These are phyloP conservation scores for Scutellaria barbata DNA, from an alignment of 257 asterid species.

Conservation along the genomic window DNA sequence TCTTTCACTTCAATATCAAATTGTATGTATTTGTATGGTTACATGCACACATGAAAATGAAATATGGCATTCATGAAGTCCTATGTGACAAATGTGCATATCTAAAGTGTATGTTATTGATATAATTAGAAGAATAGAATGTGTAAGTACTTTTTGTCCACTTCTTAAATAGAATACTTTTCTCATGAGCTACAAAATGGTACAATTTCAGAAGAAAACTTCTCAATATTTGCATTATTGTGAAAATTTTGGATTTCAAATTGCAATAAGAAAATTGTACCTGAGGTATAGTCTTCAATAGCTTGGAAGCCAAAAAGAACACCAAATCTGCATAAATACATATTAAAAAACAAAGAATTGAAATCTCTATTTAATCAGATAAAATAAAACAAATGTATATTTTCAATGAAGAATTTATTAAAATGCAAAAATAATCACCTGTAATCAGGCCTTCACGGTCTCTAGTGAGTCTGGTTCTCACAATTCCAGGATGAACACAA, in stretches of 20 bases:
- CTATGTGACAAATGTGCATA: no score
- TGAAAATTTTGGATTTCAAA: no score
- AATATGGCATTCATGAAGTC: no score
- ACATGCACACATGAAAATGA: not conserved
- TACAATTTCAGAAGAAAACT: no score
- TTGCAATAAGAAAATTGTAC: conserved; percentile 38
- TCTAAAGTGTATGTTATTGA: no score
- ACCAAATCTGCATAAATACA: conserved; percentile 36
- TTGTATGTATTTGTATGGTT: not conserved
- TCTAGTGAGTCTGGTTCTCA: conserved; percentile 88
- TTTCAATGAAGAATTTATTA: not conserved
- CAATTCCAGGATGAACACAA: conserved; percentile 97
- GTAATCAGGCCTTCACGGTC: conserved; percentile 91
- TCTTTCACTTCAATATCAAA: not conserved
- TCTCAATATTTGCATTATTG: no score
- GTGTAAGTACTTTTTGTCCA: no score
- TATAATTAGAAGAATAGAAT: no score
- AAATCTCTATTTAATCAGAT: no score
- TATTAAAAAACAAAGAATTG: not conserved
- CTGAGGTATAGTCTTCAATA: conserved; percentile 90
- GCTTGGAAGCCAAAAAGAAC: conserved; percentile 84
- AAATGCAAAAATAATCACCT: conserved; percentile 43
- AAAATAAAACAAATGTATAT: not conserved
- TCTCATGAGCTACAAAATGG: no score
- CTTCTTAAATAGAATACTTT: no score